Percentiles rank a stretch among this genome's conserved stretches.
Evolutionary conservation across 805 yeast species (phyloP).

Genomic region (Lipomyces starkeyi): DNA sequence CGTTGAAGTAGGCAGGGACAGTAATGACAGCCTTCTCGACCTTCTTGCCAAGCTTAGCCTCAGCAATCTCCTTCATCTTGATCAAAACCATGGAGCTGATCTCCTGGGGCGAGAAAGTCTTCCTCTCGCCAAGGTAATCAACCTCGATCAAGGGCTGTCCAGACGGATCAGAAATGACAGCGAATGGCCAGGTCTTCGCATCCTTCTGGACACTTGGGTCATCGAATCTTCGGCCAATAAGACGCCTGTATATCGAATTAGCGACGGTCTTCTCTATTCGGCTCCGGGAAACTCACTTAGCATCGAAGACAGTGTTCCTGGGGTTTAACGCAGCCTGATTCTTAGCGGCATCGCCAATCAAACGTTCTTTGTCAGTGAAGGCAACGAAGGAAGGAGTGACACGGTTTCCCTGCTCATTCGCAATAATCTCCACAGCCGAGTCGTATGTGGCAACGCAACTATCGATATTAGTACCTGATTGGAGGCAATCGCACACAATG

Average conservation of each 20-base stretch:
- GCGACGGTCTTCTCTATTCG: not conserved
- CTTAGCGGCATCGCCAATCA: constrained; percentile 97
- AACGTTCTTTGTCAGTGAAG: constrained; percentile 89
- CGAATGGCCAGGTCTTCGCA: constrained; percentile 92
- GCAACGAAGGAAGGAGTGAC: constrained; percentile 97
- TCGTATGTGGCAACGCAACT: constrained; percentile 90
- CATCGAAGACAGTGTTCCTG: constrained; percentile 85
- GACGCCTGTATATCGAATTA: constrained; percentile 67
- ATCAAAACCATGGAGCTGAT: constrained; percentile 89
- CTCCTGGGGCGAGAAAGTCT: constrained; percentile 92
- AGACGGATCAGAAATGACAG: constrained; percentile 63
- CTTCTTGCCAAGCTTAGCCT: constrained; percentile 77
- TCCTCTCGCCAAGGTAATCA: constrained; percentile 82
- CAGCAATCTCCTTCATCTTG: constrained; percentile 87
- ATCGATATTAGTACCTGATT: not conserved
- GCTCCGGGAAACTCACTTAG: constrained; percentile 43
- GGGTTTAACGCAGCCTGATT: constrained; percentile 97
- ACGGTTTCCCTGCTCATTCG: constrained; percentile 98
- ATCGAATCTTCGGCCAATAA: constrained; percentile 87
- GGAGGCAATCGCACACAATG: not conserved
- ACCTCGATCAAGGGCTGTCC: constrained; percentile 84
- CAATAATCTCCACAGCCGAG: constrained; percentile 93
- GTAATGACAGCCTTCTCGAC: constrained; percentile 86
- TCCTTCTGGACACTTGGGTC: constrained; percentile 87
- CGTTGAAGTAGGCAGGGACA: constrained; percentile 88